Evolutionary conservation across 2,329 filamentous ascomycete genomes (phyloP).

Genomic region (Domatiomyces catenatus): DNA sequence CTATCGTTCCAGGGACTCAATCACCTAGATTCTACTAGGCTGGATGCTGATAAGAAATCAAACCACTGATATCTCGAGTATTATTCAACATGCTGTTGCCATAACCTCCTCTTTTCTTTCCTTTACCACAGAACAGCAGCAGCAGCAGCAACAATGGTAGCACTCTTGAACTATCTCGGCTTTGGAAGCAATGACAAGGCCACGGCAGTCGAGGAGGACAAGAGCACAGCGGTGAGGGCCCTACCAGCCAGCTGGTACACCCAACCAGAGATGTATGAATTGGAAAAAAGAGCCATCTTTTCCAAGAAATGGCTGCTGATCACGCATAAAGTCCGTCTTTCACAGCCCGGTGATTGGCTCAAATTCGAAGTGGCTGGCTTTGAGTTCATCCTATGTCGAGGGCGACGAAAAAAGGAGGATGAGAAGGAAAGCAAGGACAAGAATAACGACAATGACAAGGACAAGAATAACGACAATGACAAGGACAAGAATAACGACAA

Average conservation of each 20-base stretch:
- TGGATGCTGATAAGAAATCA: not conserved
- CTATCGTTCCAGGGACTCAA: not conserved
- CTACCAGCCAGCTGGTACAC: constrained; percentile 40
- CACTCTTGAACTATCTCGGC: constrained; percentile 2
- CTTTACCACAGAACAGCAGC: not conserved
- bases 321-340: constrained; percentile 30
- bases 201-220: not conserved
- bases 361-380: constrained; percentile 29
- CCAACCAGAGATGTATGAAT: constrained; percentile 33
- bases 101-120: not conserved
- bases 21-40: not conserved
- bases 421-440: constrained; percentile 11
- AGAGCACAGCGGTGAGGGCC: constrained; percentile 1
- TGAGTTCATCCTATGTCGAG: constrained; percentile 38
- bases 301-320: constrained; percentile 33
- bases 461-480: too few relatives aligned
- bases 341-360: constrained; percentile 31
- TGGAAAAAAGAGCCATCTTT: constrained; percentile 37
- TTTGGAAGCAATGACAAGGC: constrained; percentile 1
- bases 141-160: constrained; percentile 1
- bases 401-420: constrained; percentile 29
- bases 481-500: too few relatives aligned
- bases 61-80: not conserved
- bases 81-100: not conserved
- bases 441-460: too few relatives aligned